These are phyloP conservation scores for Phialophora chinensis DNA, from an alignment of 2,329 filamentous ascomycete genomes.

Conservation along the genomic window DNA sequence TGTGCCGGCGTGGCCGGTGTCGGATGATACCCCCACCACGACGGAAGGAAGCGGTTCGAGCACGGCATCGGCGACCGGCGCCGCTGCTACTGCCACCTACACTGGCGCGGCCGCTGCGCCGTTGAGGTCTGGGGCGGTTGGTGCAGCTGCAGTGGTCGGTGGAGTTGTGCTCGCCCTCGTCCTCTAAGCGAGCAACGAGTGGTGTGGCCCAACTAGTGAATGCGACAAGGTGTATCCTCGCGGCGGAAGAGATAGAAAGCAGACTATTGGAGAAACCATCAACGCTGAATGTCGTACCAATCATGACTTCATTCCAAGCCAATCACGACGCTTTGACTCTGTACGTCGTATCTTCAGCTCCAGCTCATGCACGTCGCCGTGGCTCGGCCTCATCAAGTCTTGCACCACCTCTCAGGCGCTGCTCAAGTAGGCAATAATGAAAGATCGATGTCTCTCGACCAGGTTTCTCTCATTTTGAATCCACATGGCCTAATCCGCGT, in stretches of 20 bases:
- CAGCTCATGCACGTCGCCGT: background rate
- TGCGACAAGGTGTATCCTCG: background rate
- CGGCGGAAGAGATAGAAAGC: background rate
- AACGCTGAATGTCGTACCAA: background rate
- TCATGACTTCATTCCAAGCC: background rate
- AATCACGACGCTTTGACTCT: background rate
- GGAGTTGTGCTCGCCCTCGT: background rate
- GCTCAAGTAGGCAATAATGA: slow-evolving; percentile 4
- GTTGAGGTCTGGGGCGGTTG: background rate
- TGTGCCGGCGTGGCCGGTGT: slow-evolving; percentile 21
- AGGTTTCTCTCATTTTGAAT: background rate
- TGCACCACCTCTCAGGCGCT: background rate
- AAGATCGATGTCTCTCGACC: background rate
- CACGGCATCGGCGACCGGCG: background rate
- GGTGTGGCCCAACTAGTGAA: background rate
- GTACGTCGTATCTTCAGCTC: background rate
- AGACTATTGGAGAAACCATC: background rate
- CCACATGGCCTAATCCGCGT: background rate
- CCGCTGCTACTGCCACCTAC: background rate
- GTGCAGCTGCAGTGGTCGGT: background rate
- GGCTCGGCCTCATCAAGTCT: background rate
- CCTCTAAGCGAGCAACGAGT: background rate
- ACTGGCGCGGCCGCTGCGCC: background rate
- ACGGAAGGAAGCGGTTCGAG: background rate
- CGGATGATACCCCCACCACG: slow-evolving; percentile 4